phyloP scores from a whole-genome alignment of 2,329 filamentous ascomycete genomes.

The Penicillium sp. region DNA sequence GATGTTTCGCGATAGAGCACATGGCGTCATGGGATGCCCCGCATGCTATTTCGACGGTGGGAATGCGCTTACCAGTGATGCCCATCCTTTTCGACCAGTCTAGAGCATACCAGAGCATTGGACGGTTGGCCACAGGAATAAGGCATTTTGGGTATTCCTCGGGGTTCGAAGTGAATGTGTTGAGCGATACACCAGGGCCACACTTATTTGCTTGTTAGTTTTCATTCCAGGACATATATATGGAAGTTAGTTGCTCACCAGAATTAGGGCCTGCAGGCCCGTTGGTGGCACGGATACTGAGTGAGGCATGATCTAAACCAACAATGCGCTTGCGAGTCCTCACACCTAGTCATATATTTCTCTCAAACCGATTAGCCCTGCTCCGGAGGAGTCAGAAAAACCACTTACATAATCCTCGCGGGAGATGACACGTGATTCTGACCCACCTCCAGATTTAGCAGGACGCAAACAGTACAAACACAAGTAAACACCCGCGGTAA shows the following conservation, averaged over 20 bases:
- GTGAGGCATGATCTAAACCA: slow-evolving; percentile 29
- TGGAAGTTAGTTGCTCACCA: slow-evolving; percentile 33
- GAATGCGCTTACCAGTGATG: slow-evolving; percentile 44
- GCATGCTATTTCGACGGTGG: neutral
- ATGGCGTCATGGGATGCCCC: slow-evolving; percentile 4
- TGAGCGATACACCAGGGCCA: slow-evolving; percentile 49
- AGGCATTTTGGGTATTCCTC: slow-evolving; percentile 44
- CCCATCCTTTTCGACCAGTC: slow-evolving; percentile 53
- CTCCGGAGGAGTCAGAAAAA: slow-evolving; percentile 4
- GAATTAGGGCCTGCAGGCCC: slow-evolving; percentile 51
- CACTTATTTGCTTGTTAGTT: slow-evolving; percentile 11
- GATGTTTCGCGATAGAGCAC: neutral
- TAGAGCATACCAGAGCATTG: slow-evolving; percentile 52
- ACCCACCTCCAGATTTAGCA: slow-evolving; percentile 27
- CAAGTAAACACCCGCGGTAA: slow-evolving; percentile 31
- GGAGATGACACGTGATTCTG: neutral
- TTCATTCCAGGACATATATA: neutral
- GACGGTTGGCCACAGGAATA: slow-evolving; percentile 51
- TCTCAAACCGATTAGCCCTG: slow-evolving; percentile 3
- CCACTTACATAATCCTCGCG: neutral
- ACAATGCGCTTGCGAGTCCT: neutral
- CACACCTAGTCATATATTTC: slow-evolving; percentile 4
- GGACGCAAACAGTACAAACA: slow-evolving; percentile 34
- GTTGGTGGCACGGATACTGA: slow-evolving; percentile 56
- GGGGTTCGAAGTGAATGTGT: slow-evolving; percentile 52